Base-by-base conservation (phyloP, 495 filamentous ascomycete species). In the Melanomma pulvis-pyrius region DNA sequence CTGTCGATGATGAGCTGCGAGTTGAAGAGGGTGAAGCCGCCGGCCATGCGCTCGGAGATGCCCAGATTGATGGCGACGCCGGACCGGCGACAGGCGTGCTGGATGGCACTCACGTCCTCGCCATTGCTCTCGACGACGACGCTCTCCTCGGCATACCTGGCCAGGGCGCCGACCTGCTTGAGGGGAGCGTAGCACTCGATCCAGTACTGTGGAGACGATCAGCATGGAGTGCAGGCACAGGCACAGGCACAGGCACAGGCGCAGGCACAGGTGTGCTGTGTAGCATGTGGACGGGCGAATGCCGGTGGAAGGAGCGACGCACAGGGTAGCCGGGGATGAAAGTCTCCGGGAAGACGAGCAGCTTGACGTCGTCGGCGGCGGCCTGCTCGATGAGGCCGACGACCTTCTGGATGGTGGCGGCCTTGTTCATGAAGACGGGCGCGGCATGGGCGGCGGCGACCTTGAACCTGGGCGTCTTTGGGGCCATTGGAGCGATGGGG, bases 21-120 rank as follows among this genome's bases (percentile, higher is more conserved):
- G 64, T 82, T 82, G 72, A 79, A 82, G 19, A 81, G 48, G 1
- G 77, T 74, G 65, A 78, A 64, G 7, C 78, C 75, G 49, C 58
- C 67, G 11, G 60, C 61, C 65, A 79, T 74, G 59, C 78, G 77
- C 63, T 80, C 77, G 17, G 77, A 78, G 9, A 79, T 61, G 11
- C 78, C 78, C 1, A 80, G 69, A 21, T 59, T 70, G 52, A 78
- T 75, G 39, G 75, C 69, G 0, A 78, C 70, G 1, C 68, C 68
- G 24, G 68, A 57, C 7, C 53, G 59, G 11, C 58, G 63, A 58
- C 78, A 80, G 25, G 72, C 78, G 29, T 63, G 70, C 51, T 76
- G 76, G 13, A 80, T 72, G 25, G 65, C 67, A 41, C 29, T 63
- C 24, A 80, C 63, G 50, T 79, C 78, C 3, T 68, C 59, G 21